These are phyloP conservation scores for Neodidymelliopsis sp. DNA, from an alignment of 2,329 filamentous ascomycete genomes.

Conservation along the genomic window DNA sequence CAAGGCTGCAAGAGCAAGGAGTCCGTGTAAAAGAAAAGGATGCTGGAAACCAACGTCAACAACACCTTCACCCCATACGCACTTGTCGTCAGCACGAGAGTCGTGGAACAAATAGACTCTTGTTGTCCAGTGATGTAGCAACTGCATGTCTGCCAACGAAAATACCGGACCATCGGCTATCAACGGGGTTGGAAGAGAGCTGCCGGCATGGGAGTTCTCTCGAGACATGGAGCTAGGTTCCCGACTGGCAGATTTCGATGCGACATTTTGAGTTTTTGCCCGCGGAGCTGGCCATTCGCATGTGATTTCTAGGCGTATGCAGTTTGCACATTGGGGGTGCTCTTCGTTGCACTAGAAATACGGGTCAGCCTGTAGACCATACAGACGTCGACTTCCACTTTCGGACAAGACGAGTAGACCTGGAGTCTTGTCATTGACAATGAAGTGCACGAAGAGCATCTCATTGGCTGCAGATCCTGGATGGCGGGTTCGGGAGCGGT, in stretches of 20 bases:
- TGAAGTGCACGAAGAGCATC: neutral
- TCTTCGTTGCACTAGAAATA: conserved; percentile 38
- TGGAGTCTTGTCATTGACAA: neutral
- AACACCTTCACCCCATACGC: conserved; percentile 29
- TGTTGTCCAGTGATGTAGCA: conserved; percentile 42
- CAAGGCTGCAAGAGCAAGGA: conserved; percentile 40
- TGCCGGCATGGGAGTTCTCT: conserved; percentile 20
- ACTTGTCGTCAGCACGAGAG: conserved; percentile 15
- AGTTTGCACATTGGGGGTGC: conserved; percentile 42
- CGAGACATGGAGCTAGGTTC: conserved; percentile 1
- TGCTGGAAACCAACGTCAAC: conserved; percentile 37
- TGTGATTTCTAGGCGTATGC: conserved; percentile 36
- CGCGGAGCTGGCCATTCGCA: conserved; percentile 36
- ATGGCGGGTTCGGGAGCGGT: neutral
- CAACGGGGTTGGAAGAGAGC: conserved; percentile 23
- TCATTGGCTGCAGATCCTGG: neutral
- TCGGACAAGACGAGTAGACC: neutral
- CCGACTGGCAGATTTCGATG: neutral
- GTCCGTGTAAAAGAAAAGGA: conserved; percentile 39
- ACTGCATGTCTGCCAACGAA: conserved; percentile 30
- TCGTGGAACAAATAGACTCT: conserved; percentile 29
- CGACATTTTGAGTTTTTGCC: neutral
- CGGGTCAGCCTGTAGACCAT: neutral
- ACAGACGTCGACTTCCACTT: neutral
- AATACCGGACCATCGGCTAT: neutral